Conservation (phyloP, 495 filamentous ascomycete genomes). For the Sordaria brevicollis region DNA sequence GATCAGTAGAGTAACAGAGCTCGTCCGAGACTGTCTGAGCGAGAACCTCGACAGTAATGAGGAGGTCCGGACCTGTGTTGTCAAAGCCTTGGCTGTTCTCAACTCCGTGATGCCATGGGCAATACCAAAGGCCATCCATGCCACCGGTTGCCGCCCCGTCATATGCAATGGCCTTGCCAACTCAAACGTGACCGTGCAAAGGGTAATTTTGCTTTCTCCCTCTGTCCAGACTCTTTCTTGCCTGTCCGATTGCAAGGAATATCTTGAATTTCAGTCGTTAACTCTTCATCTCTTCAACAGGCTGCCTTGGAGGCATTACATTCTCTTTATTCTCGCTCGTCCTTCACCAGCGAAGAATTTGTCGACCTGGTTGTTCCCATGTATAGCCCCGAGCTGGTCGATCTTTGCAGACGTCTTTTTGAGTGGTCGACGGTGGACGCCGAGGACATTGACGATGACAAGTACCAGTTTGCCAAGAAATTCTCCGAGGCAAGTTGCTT, state of each 20-base stretch:
- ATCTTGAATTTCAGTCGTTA: conserved; percentile 2
- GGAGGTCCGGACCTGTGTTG: conserved; percentile 52
- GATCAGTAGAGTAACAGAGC: conserved; percentile 64
- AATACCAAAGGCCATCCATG: conserved; percentile 66
- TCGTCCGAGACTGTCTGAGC: conserved; percentile 63
- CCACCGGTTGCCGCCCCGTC: conserved; percentile 55
- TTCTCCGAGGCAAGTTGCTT: conserved; percentile 64
- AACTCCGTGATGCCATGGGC: conserved; percentile 74
- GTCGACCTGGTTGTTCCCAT: conserved; percentile 66
- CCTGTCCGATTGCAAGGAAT: conserved; percentile 10
- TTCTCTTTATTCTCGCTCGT: conserved; percentile 64
- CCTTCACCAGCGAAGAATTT: conserved; percentile 71
- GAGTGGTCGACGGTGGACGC: conserved; percentile 75
- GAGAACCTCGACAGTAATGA: conserved; percentile 51
- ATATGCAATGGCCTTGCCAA: conserved; percentile 68
- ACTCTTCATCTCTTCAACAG: conserved; percentile 28
- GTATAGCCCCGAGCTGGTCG: conserved; percentile 58
- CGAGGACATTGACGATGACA: conserved; percentile 75
- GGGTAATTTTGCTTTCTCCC: conserved; percentile 3
- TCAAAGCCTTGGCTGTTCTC: conserved; percentile 66
- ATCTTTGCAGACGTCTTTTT: conserved; percentile 64
- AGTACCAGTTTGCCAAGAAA: conserved; percentile 86
- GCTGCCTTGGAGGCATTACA: conserved; percentile 77
- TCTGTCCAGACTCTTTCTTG: conserved; percentile 41
- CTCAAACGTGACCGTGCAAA: conserved; percentile 60